A percentile compares a stretch with the other conserved stretches of the same genome.
Conservation (phyloP, 257 asterid species). For the Nicotiana tomentosiformis region DNA sequence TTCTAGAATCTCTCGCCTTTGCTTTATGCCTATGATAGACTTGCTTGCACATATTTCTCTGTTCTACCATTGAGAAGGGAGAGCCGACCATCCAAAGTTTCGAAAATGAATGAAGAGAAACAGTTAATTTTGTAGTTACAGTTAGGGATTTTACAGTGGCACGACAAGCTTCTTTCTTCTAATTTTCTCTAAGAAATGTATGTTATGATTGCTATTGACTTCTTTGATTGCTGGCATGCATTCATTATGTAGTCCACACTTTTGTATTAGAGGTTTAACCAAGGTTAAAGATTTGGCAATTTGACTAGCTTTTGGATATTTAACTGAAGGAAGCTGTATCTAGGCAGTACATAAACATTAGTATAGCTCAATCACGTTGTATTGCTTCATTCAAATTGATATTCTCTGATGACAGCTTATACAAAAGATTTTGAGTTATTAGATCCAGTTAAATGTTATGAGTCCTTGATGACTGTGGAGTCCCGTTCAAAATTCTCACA, state of each 20-base stretch:
- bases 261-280: neutral
- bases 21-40: neutral
- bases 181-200: neutral
- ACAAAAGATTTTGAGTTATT: neutral
- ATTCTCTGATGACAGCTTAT: neutral
- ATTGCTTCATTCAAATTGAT: neutral
- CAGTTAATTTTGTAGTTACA: too few relatives aligned
- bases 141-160: neutral
- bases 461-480: neutral
- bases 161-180: neutral
- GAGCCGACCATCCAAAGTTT: neutral
- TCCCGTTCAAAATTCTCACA: neutral
- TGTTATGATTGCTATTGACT: neutral
- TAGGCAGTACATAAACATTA: neutral
- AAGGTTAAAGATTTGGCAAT: neutral
- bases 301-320: neutral
- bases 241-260: neutral
- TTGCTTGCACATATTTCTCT: neutral
- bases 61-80: neutral
- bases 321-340: neutral
- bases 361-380: neutral
- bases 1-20: neutral
- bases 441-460: neutral
- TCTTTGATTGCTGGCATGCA: neutral
- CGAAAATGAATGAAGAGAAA: neutral